Conservation (phyloP, 2,329 filamentous ascomycete genomes). For the Trichoderma hamatum region DNA sequence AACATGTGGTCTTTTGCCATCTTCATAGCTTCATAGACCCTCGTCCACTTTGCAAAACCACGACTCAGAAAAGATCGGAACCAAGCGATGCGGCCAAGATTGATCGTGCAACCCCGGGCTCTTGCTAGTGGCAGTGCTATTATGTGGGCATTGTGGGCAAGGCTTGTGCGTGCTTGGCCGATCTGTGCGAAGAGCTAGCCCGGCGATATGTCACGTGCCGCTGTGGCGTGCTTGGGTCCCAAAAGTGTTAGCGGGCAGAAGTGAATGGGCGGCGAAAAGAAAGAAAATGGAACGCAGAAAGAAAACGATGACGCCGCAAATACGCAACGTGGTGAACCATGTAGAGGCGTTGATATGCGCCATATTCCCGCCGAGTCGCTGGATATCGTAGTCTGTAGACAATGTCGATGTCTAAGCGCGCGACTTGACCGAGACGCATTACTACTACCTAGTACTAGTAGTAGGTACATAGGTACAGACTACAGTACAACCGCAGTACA, state of each 20-base stretch:
- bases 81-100: background rate
- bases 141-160: constrained; percentile 15
- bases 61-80: background rate
- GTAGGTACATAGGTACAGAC: too few relatives aligned
- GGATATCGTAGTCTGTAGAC: background rate
- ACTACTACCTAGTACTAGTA: too few relatives aligned
- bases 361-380: background rate
- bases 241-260: background rate
- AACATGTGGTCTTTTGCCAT: too few relatives aligned
- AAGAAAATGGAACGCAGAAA: background rate
- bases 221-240: constrained; percentile 11
- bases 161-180: background rate
- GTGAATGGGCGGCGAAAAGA: background rate
- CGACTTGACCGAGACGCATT: background rate
- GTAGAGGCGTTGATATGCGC: background rate
- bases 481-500: constrained; percentile 1
- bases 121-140: background rate
- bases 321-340: background rate
- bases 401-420: background rate
- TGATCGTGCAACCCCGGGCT: constrained; percentile 9
- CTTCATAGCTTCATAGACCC: background rate
- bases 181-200: background rate
- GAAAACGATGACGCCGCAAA: background rate
- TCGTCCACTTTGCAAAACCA: background rate
- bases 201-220: constrained; percentile 20